phyloP scores from a whole-genome alignment of 2,329 filamentous ascomycete species.

The Fusarium sp. region DNA sequence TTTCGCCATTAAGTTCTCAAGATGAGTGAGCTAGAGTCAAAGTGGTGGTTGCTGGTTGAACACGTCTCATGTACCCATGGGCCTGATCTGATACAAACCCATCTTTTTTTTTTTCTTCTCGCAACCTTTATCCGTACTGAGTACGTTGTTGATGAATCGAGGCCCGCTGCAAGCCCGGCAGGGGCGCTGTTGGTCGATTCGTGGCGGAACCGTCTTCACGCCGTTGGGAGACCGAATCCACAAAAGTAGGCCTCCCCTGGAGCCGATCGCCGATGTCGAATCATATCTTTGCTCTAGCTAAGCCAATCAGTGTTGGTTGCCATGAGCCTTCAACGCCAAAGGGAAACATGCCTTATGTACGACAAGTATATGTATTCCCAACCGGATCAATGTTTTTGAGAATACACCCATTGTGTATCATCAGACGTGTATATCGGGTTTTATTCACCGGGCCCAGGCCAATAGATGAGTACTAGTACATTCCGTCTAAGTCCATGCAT shows the following conservation, averaged over 20 bases:
- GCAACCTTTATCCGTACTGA: not conserved
- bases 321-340: not conserved
- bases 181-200: conserved; percentile 27
- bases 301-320: conserved; percentile 8
- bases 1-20: conserved; percentile 9
- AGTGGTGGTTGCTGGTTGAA: not conserved
- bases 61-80: conserved; percentile 35
- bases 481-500: not conserved
- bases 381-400: not conserved
- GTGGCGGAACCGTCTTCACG: conserved; percentile 28
- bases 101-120: not conserved
- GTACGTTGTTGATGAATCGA: conserved; percentile 1
- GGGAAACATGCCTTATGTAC: conserved; percentile 3
- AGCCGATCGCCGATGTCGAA: conserved; percentile 35
- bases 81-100: conserved; percentile 14
- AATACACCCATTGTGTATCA: conserved; percentile 8
- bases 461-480: conserved; percentile 17
- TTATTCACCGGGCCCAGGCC: conserved; percentile 5
- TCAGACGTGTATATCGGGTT: not conserved
- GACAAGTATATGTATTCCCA: not conserved
- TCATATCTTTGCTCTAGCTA: conserved; percentile 6
- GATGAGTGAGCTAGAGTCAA: not conserved
- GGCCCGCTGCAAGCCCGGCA: conserved; percentile 23
- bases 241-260: conserved; percentile 16
- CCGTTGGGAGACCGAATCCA: conserved; percentile 22